Evolutionary conservation across 495 filamentous ascomycete species (phyloP).

Genomic region (Hypoxylon fuscum): DNA sequence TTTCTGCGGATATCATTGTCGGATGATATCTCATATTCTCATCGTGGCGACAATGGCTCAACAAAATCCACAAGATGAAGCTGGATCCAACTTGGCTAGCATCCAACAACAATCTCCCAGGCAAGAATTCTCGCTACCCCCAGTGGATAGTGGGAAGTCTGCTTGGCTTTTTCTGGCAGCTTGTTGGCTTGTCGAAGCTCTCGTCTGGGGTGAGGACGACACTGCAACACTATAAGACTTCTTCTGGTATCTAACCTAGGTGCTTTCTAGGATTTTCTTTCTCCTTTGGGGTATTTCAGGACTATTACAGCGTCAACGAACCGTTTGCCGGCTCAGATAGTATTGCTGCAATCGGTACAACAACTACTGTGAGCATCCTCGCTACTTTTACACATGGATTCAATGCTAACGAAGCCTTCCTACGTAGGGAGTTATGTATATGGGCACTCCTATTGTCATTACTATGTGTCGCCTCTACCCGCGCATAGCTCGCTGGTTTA

Average conservation of each 20-base stretch:
- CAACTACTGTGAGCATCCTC: constrained; percentile 44
- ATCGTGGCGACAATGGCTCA: no score
- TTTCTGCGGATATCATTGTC: no score
- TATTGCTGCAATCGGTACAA: constrained; percentile 55
- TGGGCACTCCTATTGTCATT: constrained; percentile 53
- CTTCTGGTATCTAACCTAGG: no score
- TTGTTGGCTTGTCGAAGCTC: constrained; percentile 69
- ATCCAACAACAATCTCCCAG: neutral
- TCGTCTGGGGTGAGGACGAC: constrained; percentile 79
- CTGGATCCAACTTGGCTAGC: neutral
- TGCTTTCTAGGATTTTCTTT: no score
- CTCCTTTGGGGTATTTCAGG: constrained; percentile 63
- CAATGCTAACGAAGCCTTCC: no score
- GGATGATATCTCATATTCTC: no score
- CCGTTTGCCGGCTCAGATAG: constrained; percentile 50
- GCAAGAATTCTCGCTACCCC: constrained; percentile 60
- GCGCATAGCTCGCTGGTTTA: constrained; percentile 42
- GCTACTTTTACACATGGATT: no score
- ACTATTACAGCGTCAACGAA: constrained; percentile 55
- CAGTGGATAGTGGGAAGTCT: constrained; percentile 66
- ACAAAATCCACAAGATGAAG: neutral
- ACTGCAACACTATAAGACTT: no score
- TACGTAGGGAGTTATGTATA: constrained; percentile 61
- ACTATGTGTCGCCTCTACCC: constrained; percentile 44
- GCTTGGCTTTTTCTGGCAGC: constrained; percentile 73